phyloP scores from a whole-genome alignment of 305 asterid species.

The Fraxinus ornus region DNA sequence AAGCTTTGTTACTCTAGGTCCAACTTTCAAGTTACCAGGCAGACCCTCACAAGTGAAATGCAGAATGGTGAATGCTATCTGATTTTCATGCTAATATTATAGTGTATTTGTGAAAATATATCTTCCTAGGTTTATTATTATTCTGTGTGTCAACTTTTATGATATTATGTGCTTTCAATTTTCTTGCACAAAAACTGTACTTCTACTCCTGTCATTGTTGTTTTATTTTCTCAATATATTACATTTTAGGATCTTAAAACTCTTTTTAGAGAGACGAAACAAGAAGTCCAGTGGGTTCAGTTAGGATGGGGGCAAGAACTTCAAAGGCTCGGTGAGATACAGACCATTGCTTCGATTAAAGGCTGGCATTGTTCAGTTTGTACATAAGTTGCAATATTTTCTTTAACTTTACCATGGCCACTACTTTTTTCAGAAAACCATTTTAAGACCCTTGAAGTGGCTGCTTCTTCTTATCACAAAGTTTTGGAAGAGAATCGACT shows the following conservation, averaged over 20 bases:
- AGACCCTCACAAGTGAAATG: constrained; percentile 10
- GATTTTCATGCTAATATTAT: background rate
- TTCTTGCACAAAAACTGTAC: background rate
- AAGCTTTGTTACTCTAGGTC: constrained; percentile 9
- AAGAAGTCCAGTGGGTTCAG: constrained; percentile 53
- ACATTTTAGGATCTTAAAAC: constrained; percentile 62
- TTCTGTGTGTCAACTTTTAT: constrained; percentile 1
- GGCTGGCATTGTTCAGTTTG: background rate
- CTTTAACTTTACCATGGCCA: constrained; percentile 7
- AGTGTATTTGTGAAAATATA: background rate
- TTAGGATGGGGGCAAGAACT: constrained; percentile 66
- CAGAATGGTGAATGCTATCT: background rate
- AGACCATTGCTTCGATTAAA: constrained; percentile 18
- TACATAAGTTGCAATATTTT: constrained; percentile 7
- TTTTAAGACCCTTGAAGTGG: constrained; percentile 64
- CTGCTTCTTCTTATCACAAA: constrained; percentile 74
- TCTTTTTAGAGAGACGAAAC: constrained; percentile 51
- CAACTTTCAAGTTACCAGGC: background rate
- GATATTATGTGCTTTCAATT: constrained; percentile 6
- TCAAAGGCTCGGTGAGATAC: constrained; percentile 62
- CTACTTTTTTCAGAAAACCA: constrained; percentile 49
- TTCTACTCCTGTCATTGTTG: background rate
- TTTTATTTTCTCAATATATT: constrained; percentile 6
- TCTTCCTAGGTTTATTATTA: constrained; percentile 10
- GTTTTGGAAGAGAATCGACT: constrained; percentile 83